Percentiles rank a stretch among this genome's conserved stretches.
phyloP scores from a whole-genome alignment of 73 alveolate genomes.

The Strombidium stylifer region DNA sequence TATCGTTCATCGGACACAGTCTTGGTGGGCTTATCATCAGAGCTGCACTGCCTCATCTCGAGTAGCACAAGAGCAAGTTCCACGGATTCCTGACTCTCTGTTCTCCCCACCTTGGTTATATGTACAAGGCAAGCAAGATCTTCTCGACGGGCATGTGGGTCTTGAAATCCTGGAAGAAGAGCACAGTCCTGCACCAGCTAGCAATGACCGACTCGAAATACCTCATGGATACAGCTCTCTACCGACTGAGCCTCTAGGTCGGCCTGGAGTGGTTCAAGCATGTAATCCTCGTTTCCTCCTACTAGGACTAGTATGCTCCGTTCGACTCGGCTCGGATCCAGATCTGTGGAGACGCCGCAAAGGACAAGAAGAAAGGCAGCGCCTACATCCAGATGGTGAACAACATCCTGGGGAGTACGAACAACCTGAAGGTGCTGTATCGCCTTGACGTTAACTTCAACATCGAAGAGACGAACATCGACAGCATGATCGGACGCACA shows the following conservation, averaged over 20 bases:
- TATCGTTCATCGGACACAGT: slow-evolving; percentile 92
- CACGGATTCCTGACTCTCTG: slow-evolving; percentile 90
- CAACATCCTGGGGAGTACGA: slow-evolving; percentile 67
- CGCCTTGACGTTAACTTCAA: slow-evolving; percentile 85
- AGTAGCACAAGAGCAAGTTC: slow-evolving; percentile 83
- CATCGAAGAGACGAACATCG: slow-evolving; percentile 83
- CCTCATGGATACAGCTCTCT: slow-evolving; percentile 72
- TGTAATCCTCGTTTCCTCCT: slow-evolving; percentile 70
- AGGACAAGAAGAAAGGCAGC: slow-evolving; percentile 58
- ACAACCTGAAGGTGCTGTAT: slow-evolving; percentile 59
- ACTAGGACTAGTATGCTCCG: slow-evolving; percentile 85
- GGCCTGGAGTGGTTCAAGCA: slow-evolving; percentile 89
- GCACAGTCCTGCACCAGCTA: slow-evolving; percentile 79
- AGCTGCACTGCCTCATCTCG: slow-evolving; percentile 90
- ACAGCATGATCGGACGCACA: slow-evolving; percentile 84
- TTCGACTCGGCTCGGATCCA: slow-evolving; percentile 83
- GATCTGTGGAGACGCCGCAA: slow-evolving; percentile 60
- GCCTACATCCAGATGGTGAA: slow-evolving; percentile 75
- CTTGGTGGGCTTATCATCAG: slow-evolving; percentile 86
- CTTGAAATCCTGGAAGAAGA: slow-evolving; percentile 87
- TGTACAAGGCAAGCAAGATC: slow-evolving; percentile 86
- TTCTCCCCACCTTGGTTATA: slow-evolving; percentile 95
- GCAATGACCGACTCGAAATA: slow-evolving; percentile 73
- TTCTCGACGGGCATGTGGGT: slow-evolving; percentile 98
- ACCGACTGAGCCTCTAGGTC: slow-evolving; percentile 64